Conservation (phyloP, 805 yeast genomes). For the Scheffersomyces ergatensis region DNA sequence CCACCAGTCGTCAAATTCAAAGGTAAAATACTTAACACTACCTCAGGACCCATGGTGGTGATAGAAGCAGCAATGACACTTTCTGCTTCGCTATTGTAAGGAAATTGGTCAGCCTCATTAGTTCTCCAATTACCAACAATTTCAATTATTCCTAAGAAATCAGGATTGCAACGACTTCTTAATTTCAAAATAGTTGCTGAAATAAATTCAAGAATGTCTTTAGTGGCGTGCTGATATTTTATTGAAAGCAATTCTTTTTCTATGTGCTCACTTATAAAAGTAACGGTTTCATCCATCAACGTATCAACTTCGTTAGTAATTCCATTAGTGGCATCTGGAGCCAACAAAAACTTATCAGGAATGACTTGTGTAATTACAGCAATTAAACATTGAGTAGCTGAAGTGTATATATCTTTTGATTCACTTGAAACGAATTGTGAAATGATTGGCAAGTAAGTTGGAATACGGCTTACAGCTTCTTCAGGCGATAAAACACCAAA, state of each 20-base stretch:
- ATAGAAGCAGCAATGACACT: constrained; percentile 77
- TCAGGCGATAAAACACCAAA: constrained; percentile 32
- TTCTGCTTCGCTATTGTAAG: constrained; percentile 73
- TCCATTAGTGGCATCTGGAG: constrained; percentile 39
- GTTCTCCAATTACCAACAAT: constrained; percentile 86
- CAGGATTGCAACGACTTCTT: constrained; percentile 66
- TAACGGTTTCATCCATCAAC: constrained; percentile 51
- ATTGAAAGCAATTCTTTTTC: constrained; percentile 65
- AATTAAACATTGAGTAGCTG: constrained; percentile 84
- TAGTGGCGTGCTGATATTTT: constrained; percentile 72
- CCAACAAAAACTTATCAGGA: constrained; percentile 55
- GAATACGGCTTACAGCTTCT: constrained; percentile 54
- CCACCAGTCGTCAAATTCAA: constrained; percentile 63
- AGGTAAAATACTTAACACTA: constrained; percentile 71
- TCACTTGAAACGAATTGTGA: constrained; percentile 69
- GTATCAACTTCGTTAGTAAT: constrained; percentile 53
- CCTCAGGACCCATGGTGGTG: constrained; percentile 81
- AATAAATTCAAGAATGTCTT: constrained; percentile 68
- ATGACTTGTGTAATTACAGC: constrained; percentile 71
- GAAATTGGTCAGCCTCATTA: constrained; percentile 66
- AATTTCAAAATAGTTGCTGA: constrained; percentile 62
- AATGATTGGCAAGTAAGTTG: constrained; percentile 47
- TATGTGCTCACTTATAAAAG: constrained; percentile 48
- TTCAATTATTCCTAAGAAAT: constrained; percentile 61
- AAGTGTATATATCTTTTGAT: constrained; percentile 57